Evolutionary conservation across 1,139 yeast species (phyloP).

Genomic region (Saccharomyces hybrid): DNA sequence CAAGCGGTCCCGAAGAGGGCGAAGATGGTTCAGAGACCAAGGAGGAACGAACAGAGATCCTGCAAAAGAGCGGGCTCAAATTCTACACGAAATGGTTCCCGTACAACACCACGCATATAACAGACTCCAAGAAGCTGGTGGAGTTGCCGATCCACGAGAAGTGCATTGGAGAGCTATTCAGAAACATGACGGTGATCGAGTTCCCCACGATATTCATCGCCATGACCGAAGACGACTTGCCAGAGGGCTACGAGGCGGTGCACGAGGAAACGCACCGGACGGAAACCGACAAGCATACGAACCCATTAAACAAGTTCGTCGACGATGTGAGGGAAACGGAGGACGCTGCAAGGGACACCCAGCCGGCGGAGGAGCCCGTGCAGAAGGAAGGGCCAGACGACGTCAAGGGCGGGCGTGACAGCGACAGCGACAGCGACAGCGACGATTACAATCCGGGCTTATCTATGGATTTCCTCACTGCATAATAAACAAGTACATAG

Average conservation of each 20-base stretch:
- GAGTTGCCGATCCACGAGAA: conserved; percentile 16
- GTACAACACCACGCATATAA: conserved; percentile 14
- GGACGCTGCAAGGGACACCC: conserved; percentile 14
- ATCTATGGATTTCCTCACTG: conserved; percentile 18
- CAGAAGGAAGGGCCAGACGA: conserved; percentile 4
- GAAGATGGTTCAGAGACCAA: conserved; percentile 12
- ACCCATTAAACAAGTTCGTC: conserved; percentile 8
- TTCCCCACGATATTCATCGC: conserved; percentile 62
- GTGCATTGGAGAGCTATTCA: conserved; percentile 40
- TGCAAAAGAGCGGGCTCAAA: conserved; percentile 14
- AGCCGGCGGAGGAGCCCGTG: conserved; percentile 4
- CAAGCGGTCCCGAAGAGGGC: conserved; percentile 3
- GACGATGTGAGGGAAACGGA: conserved; percentile 8
- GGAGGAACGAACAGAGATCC: conserved; percentile 14
- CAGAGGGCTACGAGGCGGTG: conserved; percentile 13
- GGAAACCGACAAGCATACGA: background rate
- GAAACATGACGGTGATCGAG: conserved; percentile 59
- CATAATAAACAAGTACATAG: background rate
- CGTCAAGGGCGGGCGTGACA: conserved; percentile 10
- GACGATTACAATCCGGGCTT: conserved; percentile 25
- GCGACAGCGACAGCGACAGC: conserved; percentile 12
- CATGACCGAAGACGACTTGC: conserved; percentile 14
- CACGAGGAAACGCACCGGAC: conserved; percentile 8
- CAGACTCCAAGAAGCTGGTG: conserved; percentile 25
- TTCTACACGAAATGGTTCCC: conserved; percentile 29